A percentile compares a stretch with the other conserved stretches of the same genome.
phyloP scores from a whole-genome alignment of 257 asterid species.

The Plantago major region DNA sequence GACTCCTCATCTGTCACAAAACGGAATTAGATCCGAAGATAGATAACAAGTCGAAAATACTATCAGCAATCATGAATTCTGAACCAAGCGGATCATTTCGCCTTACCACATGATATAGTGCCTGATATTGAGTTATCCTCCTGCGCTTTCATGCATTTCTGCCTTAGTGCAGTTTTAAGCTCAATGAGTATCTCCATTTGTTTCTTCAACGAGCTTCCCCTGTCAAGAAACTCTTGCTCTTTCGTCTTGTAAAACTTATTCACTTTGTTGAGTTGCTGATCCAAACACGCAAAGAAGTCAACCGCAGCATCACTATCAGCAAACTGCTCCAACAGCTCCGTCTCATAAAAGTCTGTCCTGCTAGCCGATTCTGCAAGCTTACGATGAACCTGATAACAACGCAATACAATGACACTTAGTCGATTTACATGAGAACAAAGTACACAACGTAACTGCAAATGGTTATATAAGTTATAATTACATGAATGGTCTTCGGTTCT shows the following conservation, averaged over 20 bases:
- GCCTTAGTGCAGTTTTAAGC: conserved; percentile 49
- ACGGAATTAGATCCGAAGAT: background rate
- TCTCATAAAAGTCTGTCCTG: conserved; percentile 62
- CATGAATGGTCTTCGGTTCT: conserved; percentile 55
- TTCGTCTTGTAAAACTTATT: conserved; percentile 64
- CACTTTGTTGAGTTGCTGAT: conserved; percentile 85
- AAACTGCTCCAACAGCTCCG: conserved; percentile 68
- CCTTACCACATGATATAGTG: conserved; percentile 73
- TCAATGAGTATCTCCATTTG: conserved; percentile 78
- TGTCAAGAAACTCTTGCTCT: conserved; percentile 78
- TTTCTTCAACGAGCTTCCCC: conserved; percentile 67
- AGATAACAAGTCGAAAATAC: no score
- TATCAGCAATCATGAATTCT: no score
- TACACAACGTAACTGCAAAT: no score
- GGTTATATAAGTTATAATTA: conserved; percentile 20
- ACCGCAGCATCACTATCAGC: conserved; percentile 59
- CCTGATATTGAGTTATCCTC: conserved; percentile 73
- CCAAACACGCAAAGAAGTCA: conserved; percentile 70
- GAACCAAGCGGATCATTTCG: background rate
- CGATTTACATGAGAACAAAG: no score
- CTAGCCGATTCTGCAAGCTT: conserved; percentile 45
- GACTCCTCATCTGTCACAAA: conserved; percentile 60
- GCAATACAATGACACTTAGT: background rate
- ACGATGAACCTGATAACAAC: conserved; percentile 50
- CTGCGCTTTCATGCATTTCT: conserved; percentile 35